A percentile compares a stretch with the other conserved stretches of the same genome.
Evolutionary conservation across 1,284 basidiomycete genomes (phyloP).

Genomic region (Austropuccinia psidii): DNA sequence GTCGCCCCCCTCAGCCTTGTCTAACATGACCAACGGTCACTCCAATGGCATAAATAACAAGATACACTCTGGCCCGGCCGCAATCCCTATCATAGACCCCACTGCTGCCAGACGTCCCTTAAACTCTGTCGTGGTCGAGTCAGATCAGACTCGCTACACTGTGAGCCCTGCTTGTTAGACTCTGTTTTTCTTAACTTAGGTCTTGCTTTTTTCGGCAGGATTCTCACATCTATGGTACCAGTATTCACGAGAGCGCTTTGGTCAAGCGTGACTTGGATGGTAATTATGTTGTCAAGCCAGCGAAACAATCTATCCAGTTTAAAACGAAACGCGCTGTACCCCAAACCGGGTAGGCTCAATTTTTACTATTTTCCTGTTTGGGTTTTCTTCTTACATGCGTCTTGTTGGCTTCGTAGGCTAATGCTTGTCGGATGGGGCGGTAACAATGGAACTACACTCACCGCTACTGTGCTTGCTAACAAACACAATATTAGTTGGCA

Average conservation of each 20-base stretch:
- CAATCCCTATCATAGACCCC: slow-evolving; percentile 61
- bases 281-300: slow-evolving; percentile 51
- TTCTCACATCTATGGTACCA: slow-evolving; percentile 24
- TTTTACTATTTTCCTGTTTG: background rate
- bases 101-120: slow-evolving; percentile 66
- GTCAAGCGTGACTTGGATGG: slow-evolving; percentile 8
- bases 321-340: slow-evolving; percentile 77
- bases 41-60: slow-evolving; percentile 59
- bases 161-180: slow-evolving; percentile 40
- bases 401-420: slow-evolving; percentile 55
- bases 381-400: slow-evolving; percentile 34
- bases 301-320: slow-evolving; percentile 75
- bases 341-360: slow-evolving; percentile 75
- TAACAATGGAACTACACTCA: slow-evolving; percentile 93
- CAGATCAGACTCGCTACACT: slow-evolving; percentile 70
- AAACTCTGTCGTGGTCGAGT: slow-evolving; percentile 71
- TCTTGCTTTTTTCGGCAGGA: background rate
- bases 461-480: slow-evolving; percentile 93
- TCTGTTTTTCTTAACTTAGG: background rate
- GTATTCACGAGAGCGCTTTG: slow-evolving; percentile 17
- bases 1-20: background rate
- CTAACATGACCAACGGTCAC: slow-evolving; percentile 43
- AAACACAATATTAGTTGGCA: slow-evolving; percentile 88
- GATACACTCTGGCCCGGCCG: slow-evolving; percentile 56
- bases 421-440: slow-evolving; percentile 96